Base-by-base conservation (phyloP, 129 eudicot species). In the Saposhnikovia divaricata region DNA sequence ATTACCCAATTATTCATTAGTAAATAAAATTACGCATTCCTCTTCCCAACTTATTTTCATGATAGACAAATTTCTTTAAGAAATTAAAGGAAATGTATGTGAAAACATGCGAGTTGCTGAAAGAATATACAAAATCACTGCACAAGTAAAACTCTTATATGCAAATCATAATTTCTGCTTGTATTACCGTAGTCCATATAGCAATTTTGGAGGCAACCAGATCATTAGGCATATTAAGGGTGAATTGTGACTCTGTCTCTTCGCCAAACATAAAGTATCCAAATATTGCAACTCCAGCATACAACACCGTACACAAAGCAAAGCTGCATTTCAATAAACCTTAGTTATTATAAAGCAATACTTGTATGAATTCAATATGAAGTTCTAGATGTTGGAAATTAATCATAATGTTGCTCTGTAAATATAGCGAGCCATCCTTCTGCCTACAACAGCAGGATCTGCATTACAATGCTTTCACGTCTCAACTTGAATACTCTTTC, bases 131-230 rank as follows among this genome's bases (percentile, higher is more conserved):
- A 25, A 59, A 69, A 53, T 28, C 47, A 53, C 18, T 11, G 59
- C 53, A 72, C 4, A 42, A 7, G 23, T 37, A 19, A 7, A n/a
- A 80, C 53, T 44, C 2, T 11, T 48, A 44, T 16, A 34, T 40
- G 34, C 15, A 34, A 23, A 47, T 65, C 45, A 72, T 18, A 45
- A 23, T n/a, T n/a, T 81, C 19, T 65, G 40, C 18, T 81, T 70
- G 74, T 50, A 91, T 4, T 89, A 93, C 96, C 82, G 93, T 95
- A 59, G 99, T 95, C 99, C 99, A 92, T 75, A 95, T 90, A 66
- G 99, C 99, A 84, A 95, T 84, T 39, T 92, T 95, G 23, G 98
- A 86, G 40, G 93, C 97, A 48, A 90, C 84, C 82, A 90, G 81
- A 68, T 90, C 85, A 5, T 85, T 75, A 11, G 98, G 98, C 90